Base-by-base conservation (phyloP, 2,329 filamentous ascomycete species). In the Fusarium nanum region DNA sequence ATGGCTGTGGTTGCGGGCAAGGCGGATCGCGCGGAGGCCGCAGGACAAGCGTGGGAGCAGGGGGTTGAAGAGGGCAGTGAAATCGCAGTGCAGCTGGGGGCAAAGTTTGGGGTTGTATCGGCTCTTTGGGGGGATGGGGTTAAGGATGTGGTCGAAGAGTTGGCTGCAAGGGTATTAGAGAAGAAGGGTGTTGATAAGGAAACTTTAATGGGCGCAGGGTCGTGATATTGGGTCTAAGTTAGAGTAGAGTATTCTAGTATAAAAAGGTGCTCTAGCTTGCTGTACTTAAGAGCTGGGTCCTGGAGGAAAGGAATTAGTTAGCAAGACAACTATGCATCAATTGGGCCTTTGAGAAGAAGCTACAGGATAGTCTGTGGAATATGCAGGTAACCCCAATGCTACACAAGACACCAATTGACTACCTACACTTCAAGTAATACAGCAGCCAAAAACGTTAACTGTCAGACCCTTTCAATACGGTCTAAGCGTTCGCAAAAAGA, bases 111-210 rank as follows among this genome's bases (percentile, higher is more conserved):
- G 56, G 56, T 62, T 28, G 57, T 53, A 25, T 71, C 70, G 27
- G 56, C 70, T 27, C 56, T 71, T 48, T 68, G 64, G 56, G 70
- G 70, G 18, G 67, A 73, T 20, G 70, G 70, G 12, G 64, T 73
- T 12, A 66, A 66, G 46, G 70, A 72, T 55, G 64, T 46, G 6
- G 64, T 71, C 40, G 70, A 72, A 52, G 70, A 72, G 57, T 41
- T 72, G 57, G 57, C 64, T 44, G 58, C 59, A 16, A 60, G 28
- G 45, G 67, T 69, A 22, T 40, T 72, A 37, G 59, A 63, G 56
- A 47, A 37, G 28, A 59, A 60, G 44, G 70, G 67, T 18, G 44
- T 62, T 37, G 47, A 27, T 22, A 59, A 62, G 42, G 30, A 52
- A 25, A 42, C 18, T 37, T 32, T 66, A 25, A 55, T 45, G 49